Evolutionary conservation across 495 filamentous ascomycete genomes (phyloP), one percentile per base, ranked within the genome.

Genomic region (Pseudomonodictys pantanalensis): DNA sequence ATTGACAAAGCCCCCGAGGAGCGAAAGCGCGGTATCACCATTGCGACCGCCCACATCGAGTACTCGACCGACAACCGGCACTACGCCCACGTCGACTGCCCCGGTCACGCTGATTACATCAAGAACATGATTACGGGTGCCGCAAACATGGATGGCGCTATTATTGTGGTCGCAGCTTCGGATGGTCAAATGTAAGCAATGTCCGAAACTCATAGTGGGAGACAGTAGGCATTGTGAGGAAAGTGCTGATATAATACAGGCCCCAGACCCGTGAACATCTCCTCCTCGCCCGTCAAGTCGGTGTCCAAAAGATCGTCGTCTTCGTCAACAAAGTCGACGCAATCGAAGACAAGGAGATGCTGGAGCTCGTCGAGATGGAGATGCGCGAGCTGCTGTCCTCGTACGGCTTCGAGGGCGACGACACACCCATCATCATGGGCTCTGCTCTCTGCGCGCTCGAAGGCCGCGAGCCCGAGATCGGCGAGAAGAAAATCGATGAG

Each of bases 51-150:
- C 61, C 93, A 98, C 78, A 95, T 98, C 77, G 93, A 98, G 79
- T 98, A 97, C 77, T 79, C 87, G 69, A 97, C 93, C 71, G 88
- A 95, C 4, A 73, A 72, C 66, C 85, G 95, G 64, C 93, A 98
- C 79, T 98, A 98, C 79, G 91, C 93, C 68, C 93, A 98, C 83
- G 93, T 98, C 79, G 93, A 98, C 83, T 98, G 93, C 76, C 93
- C 93, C 52, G 93, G 93, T 75, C 93, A 98, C 85, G 93, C 93
- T 72, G 93, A 98, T 90, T 98, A 97, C 81, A 97, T 98, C 78
- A 98, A 98, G 86, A 98, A 98, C 84, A 97, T 97, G 92, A 97
- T 97, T 75, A 96, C 92, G 65, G 92, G 92, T 81, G 89, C 92
- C 58, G 90, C 92, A 62, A 90, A 85, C 81, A 97, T 97, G 92